Evolutionary conservation across 331 rosid genomes (phyloP).

Genomic region (Quercus tomentella): DNA sequence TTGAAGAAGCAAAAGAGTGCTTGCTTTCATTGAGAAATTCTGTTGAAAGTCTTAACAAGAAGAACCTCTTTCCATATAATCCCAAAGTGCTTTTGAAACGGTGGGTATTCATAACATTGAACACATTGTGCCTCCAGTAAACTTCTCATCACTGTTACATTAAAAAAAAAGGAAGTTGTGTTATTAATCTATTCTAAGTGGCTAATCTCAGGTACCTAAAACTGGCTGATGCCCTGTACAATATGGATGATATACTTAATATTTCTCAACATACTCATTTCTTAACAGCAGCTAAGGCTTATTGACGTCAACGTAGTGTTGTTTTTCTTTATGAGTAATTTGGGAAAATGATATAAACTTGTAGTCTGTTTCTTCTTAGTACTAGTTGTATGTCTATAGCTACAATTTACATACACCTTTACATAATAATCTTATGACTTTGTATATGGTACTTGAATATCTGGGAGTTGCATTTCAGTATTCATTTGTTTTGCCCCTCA

Average conservation of each 20-base stretch:
- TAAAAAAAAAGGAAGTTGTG: background rate
- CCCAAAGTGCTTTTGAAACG: conserved; percentile 77
- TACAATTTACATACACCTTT: background rate
- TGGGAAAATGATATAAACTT: background rate
- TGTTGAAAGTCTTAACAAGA: conserved; percentile 66
- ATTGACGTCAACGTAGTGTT: background rate
- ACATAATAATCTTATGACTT: background rate
- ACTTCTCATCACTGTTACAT: background rate
- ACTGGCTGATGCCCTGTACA: background rate
- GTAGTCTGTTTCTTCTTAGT: background rate
- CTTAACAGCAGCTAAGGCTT: background rate
- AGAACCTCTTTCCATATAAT: conserved; percentile 84
- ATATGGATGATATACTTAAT: background rate
- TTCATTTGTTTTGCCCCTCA: background rate
- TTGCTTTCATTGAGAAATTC: conserved; percentile 65
- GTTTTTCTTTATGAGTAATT: background rate
- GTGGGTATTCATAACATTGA: conserved; percentile 30
- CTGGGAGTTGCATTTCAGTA: background rate
- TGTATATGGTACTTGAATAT: background rate
- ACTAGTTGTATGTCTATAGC: background rate
- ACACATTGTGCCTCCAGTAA: conserved; percentile 4
- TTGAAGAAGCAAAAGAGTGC: conserved; percentile 58
- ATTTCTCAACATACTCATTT: background rate
- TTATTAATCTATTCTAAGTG: background rate
- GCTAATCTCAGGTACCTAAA: background rate